Percentiles rank a stretch among this genome's conserved stretches.
These are phyloP conservation scores for Handroanthus guayacan DNA, from an alignment of 257 asterid genomes.

Conservation along the genomic window DNA sequence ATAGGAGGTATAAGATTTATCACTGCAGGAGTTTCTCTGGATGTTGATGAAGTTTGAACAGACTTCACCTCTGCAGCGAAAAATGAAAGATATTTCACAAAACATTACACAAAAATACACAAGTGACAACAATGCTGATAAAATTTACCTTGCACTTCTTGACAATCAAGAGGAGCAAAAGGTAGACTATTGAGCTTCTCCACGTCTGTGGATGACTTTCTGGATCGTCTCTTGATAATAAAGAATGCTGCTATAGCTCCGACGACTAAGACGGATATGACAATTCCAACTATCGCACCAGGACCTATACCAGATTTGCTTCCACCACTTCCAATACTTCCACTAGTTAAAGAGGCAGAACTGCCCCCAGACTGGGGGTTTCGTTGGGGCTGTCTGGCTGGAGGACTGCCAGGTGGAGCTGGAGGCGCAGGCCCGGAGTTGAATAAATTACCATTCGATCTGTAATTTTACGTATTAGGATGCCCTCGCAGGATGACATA, in stretches of 20 bases:
- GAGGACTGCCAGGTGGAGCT: constrained; percentile 96
- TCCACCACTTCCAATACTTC: constrained; percentile 46
- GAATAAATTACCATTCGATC: constrained; percentile 80
- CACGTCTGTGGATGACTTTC: constrained; percentile 59
- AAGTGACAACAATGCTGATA: background rate
- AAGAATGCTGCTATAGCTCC: constrained; percentile 84
- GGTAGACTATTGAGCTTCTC: constrained; percentile 76
- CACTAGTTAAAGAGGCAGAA: constrained; percentile 48
- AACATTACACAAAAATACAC: background rate
- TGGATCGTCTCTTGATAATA: constrained; percentile 65
- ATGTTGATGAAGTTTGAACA: constrained; percentile 52
- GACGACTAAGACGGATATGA: constrained; percentile 70
- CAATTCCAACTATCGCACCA: constrained; percentile 92
- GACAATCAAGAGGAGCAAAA: constrained; percentile 71
- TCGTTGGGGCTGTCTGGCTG: constrained; percentile 60
- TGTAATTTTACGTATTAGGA: constrained; percentile 33
- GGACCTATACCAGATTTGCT: constrained; percentile 74
- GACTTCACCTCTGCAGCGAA: constrained; percentile 65
- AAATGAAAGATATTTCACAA: background rate
- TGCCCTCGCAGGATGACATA: background rate
- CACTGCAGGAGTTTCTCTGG: constrained; percentile 62
- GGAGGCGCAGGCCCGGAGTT: constrained; percentile 87
- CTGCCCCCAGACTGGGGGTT: constrained; percentile 56
- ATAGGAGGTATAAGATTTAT: constrained; percentile 77
- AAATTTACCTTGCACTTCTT: constrained; percentile 63